Evolutionary conservation across 2,329 filamentous ascomycete genomes (phyloP), one percentile per base, ranked within the genome.

Genomic region (Ophiostoma australiae): DNA sequence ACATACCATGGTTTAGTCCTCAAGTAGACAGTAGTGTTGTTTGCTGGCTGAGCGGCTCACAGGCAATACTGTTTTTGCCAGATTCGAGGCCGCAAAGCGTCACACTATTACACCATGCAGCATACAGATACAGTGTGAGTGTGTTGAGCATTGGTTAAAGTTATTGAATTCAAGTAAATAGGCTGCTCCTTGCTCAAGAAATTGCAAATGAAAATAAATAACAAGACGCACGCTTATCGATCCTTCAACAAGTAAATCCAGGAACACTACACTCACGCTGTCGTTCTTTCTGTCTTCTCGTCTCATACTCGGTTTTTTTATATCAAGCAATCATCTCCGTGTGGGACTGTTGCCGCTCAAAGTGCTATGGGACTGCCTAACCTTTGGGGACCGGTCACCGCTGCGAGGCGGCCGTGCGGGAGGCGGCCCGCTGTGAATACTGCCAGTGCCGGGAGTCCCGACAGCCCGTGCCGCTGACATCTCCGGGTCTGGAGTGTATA

Each of bases 311-410:
- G 10, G 52, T 27, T 23, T 3, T 27, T 27, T 20, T 20, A 3
- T 58, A 11, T 33, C 27, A 33, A 27, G 5, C 15, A 33, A 63
- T 65, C 61, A 39, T 66, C 63, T 35, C 61, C 61, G 13, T 10
- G 61, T 37, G 5, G 13, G 35, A 13, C 63, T 39, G 20, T 66
- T 70, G 37, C 68, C 37, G 63, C 65, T 66, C 31, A 69, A 48
- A 23, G 67, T 70, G 58, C 71, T 72, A 39, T 67, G 71, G 2
- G 69, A 71, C 23, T 52, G 35, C 15, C 63, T 33, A 6, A 55
- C 52, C 37, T 71, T 71, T 63, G 69, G 67, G 10, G 69, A 70
- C 15, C 23, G 67, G 13, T 41, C 67, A 23, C 67, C 69, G 13
- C 67, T 44, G 55, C 31, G 69, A 4, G 58, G 55, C 17, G 66